A percentile compares a stretch with the other conserved stretches of the same genome.
phyloP scores from a whole-genome alignment of 2,329 filamentous ascomycete species.

The Fusarium mundagurra region DNA sequence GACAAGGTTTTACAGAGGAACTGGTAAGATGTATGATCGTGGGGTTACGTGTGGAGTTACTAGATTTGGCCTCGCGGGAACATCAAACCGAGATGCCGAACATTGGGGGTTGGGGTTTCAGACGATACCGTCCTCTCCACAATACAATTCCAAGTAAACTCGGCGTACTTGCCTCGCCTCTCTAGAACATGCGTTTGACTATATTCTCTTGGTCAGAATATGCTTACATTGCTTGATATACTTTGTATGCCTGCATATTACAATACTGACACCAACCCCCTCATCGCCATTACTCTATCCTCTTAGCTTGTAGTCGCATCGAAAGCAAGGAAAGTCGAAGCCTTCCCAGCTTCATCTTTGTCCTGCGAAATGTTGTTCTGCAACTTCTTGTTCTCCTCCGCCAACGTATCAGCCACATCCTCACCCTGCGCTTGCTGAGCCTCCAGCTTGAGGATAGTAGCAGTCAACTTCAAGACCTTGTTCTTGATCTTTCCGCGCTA shows the following conservation, averaged over 20 bases:
- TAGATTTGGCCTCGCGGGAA: slow-evolving; percentile 13
- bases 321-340: slow-evolving; percentile 49
- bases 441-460: slow-evolving; percentile 60
- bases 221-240: neutral
- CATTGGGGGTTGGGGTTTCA: neutral
- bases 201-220: neutral
- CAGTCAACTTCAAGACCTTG: slow-evolving; percentile 67
- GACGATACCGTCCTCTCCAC: neutral
- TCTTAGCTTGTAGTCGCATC: slow-evolving; percentile 27
- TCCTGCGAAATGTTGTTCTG: slow-evolving; percentile 63
- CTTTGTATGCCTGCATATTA: neutral
- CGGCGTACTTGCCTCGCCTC: too few species aligned
- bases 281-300: neutral
- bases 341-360: slow-evolving; percentile 56
- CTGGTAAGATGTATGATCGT: neutral
- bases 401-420: slow-evolving; percentile 56
- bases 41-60: slow-evolving; percentile 2
- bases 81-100: slow-evolving; percentile 34
- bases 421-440: slow-evolving; percentile 62
- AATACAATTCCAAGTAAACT: neutral
- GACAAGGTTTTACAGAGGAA: fast-evolving
- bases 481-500: slow-evolving; percentile 67
- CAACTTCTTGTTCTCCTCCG: slow-evolving; percentile 60
- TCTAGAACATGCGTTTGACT: too few species aligned
- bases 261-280: too few species aligned